Base-by-base conservation (phyloP, 2,329 filamentous ascomycete species). In the Ophiostoma populinum region DNA sequence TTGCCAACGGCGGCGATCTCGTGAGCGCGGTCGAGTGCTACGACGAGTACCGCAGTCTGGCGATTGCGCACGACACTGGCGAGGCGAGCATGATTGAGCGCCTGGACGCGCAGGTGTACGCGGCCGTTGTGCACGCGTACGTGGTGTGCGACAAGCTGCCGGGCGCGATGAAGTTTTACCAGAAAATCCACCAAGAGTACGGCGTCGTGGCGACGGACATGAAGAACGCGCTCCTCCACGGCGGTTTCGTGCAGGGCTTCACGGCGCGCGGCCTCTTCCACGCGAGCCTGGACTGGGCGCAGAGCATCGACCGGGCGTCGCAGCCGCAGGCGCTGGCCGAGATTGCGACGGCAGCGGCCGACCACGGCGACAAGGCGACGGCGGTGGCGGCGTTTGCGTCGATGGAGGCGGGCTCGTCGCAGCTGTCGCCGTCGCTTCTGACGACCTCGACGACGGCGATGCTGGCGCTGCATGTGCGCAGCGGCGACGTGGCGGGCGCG, bases 21-120 rank as follows among this genome's bases (percentile, higher is more conserved):
- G 66, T 75, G 47, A 92, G 80, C 46, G 90, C 86, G 15, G 81
- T 95, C 6, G 85, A 93, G 53, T 85, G 83, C 56, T 98, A 94
- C 58, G 87, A 92, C 44, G 82, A 93, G 56, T 95, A 95, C 64
- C 83, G 83, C 50, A 70, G 73, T 30, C 64, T 94, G 27, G 86
- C 87, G n/a, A 72, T 95, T 35, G 75, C 78, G 25, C 70, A 90
- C 51, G 80, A 94, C 53, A 71, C 67, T 25, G 85, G 85, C 38
- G 63, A 73, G 40, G 63, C 75, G 31, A 69, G 69, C 13, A 61
- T 85, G 8, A 63, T 76, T 31, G 67, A 78, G 42, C 75, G 86
- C 34, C 66, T 80, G 32, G 87, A 95, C 51, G 72, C 76, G 19
- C 67, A 83, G 44, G 79, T 95, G 6, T 95, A 98, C 50, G 83